These are phyloP conservation scores for Dactylorhiza incarnata DNA, from an alignment of 106 monocot species.

Conservation along the genomic window DNA sequence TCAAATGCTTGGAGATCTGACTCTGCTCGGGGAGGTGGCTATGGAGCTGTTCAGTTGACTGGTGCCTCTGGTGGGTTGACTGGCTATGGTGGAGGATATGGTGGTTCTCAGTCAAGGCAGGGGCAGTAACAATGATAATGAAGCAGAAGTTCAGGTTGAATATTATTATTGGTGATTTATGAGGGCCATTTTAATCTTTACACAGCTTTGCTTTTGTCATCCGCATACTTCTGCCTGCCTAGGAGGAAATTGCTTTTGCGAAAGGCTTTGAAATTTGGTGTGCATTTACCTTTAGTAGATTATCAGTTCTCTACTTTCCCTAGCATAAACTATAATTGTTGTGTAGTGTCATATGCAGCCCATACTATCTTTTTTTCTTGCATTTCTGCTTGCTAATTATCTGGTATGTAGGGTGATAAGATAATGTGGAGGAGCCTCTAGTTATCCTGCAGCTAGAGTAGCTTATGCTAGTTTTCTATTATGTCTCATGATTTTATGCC, in stretches of 20 bases:
- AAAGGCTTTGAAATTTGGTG: slow-evolving; percentile 8
- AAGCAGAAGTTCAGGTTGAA: neutral
- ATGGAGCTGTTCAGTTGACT: slow-evolving; percentile 37
- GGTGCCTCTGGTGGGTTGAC: slow-evolving; percentile 42
- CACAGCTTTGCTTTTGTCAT: neutral
- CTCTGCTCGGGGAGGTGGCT: slow-evolving; percentile 53
- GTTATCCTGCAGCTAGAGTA: slow-evolving; percentile 14
- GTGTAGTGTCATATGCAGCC: slow-evolving; percentile 7
- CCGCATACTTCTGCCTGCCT: neutral
- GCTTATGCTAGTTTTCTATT: slow-evolving; percentile 6
- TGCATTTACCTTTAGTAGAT: slow-evolving; percentile 10
- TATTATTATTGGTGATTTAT: neutral
- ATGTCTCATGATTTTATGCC: slow-evolving; percentile 3
- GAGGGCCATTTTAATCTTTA: neutral
- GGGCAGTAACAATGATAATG: slow-evolving; percentile 48
- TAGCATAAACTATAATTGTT: slow-evolving; percentile 8
- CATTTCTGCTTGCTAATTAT: slow-evolving; percentile 7
- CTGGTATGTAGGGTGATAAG: slow-evolving; percentile 8
- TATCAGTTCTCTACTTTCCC: neutral
- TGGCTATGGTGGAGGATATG: slow-evolving; percentile 71
- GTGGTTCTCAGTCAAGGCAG: slow-evolving; percentile 52
- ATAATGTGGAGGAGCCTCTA: neutral
- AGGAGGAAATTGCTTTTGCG: slow-evolving; percentile 8
- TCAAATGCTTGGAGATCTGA: slow-evolving; percentile 67
- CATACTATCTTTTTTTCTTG: neutral